These are phyloP conservation scores for Sporisorium scitamineum DNA, from an alignment of 1,284 basidiomycete species.

Conservation along the genomic window DNA sequence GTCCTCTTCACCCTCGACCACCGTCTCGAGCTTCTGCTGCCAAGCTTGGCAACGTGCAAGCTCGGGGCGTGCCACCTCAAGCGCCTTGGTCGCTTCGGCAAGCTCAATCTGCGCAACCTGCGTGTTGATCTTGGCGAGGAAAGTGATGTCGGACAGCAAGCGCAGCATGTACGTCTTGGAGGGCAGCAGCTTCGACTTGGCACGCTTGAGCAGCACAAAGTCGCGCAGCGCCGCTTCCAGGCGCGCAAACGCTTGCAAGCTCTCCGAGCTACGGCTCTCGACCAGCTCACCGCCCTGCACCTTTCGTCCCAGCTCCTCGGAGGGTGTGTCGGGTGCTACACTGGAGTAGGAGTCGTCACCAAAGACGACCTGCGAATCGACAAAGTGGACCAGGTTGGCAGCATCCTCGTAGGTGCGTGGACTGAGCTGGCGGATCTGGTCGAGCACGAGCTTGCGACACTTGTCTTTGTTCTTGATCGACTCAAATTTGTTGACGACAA, in stretches of 20 bases:
- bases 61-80: slow-evolving; percentile 79
- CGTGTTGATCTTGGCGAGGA: slow-evolving; percentile 87
- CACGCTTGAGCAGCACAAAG: slow-evolving; percentile 93
- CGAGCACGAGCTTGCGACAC: slow-evolving; percentile 87
- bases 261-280: slow-evolving; percentile 23
- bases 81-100: slow-evolving; percentile 79
- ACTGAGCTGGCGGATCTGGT: slow-evolving; percentile 92
- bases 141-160: slow-evolving; percentile 86
- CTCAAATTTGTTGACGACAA: slow-evolving; percentile 98
- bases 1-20: slow-evolving; percentile 85
- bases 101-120: slow-evolving; percentile 85
- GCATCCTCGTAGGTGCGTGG: slow-evolving; percentile 92
- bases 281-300: slow-evolving; percentile 29
- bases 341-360: slow-evolving; percentile 30
- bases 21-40: slow-evolving; percentile 81
- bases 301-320: slow-evolving; percentile 44
- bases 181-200: slow-evolving; percentile 94
- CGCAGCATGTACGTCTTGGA: slow-evolving; percentile 93
- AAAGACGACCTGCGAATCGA: slow-evolving; percentile 78
- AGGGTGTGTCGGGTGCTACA: slow-evolving; percentile 51
- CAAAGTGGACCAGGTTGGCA: slow-evolving; percentile 95
- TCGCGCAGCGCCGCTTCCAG: slow-evolving; percentile 92
- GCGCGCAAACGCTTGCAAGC: slow-evolving; percentile 77
- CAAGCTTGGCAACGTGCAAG: slow-evolving; percentile 76
- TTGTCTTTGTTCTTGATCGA: slow-evolving; percentile 95